Base-by-base conservation (phyloP, 495 filamentous ascomycete genomes). In the Cercophora samala region DNA sequence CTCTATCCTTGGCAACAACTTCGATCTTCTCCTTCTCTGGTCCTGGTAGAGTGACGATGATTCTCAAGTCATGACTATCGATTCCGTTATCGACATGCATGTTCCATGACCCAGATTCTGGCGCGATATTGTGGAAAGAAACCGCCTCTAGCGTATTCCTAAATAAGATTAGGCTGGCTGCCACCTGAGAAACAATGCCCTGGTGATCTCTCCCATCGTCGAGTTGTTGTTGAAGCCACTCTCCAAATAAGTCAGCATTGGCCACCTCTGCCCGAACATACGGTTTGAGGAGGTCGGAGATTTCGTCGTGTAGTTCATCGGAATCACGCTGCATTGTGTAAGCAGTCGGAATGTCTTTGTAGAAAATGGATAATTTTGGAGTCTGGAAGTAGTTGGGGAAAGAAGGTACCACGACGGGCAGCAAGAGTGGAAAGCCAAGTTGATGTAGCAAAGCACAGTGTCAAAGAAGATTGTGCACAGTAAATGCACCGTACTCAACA, bases 141-240 rank as follows among this genome's bases (percentile, higher is more conserved):
- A 46, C 6, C 15, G 53, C 21, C 53, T 19, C 3, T 1, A 56
- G n/a, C 22, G 6, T 19, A 2, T 64, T 23, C 18, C 32, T 63
- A 23, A 70, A 72, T 15, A 15, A 15, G 3, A 23, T n/a, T 6
- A 72, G 42, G 0, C 60, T 52, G 4, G 0, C 2, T 18, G 51
- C 52, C 4, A 70, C 26, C n/a, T 24, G 65, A 8, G 58, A 26
- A 22, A 65, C 17, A 15, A 73, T 25, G 19, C 25, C 42, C 9
- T 37, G 37, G 24, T 63, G 63, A 25, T 73, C 58, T 5, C 26
- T 61, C 8, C 54, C 61, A 2, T 24, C 56, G 6, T 53, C 52
- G 9, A 6, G 62, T 3, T 56, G 61, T 1, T 62, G 21, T 15
- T 63, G 9, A 3, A 74, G 60, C 72, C 70, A 72, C 11, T 32